Percentiles rank a stretch among this genome's conserved stretches.
phyloP scores from a whole-genome alignment of 768 basidiomycete genomes.

The Termitomyces sp. region DNA sequence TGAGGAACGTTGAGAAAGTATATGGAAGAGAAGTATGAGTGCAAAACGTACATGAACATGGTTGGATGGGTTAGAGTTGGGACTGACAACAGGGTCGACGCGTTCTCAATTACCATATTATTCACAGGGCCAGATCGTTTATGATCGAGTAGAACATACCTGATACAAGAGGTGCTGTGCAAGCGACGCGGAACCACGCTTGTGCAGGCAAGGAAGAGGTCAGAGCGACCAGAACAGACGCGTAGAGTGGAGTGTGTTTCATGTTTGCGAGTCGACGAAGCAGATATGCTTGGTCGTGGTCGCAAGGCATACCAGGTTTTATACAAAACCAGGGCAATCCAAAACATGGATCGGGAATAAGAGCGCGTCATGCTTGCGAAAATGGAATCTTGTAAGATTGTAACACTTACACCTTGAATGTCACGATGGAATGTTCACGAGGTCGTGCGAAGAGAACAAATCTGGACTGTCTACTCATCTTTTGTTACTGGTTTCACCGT shows the following conservation, averaged over 20 bases:
- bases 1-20: not conserved
- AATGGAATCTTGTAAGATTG: not conserved
- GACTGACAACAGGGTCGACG: conserved; percentile 33
- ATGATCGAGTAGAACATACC: conserved; percentile 19
- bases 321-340: not conserved
- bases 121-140: not conserved
- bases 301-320: not conserved
- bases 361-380: not conserved
- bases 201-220: conserved; percentile 14
- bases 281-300: not conserved
- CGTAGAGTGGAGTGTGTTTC: conserved; percentile 8
- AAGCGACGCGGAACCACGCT: conserved; percentile 38
- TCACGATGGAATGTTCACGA: not conserved
- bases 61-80: conserved; percentile 27
- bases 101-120: conserved; percentile 19
- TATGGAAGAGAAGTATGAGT: not conserved
- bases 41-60: conserved; percentile 32
- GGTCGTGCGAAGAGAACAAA: not conserved
- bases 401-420: not conserved
- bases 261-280: not conserved
- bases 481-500: not conserved
- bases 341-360: not conserved
- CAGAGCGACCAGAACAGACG: conserved; percentile 12
- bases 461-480: not conserved
- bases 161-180: conserved; percentile 33